These are phyloP conservation scores for Globisporangium takayamanum DNA, from an alignment of 352 stramenopile genomes.

Conservation along the genomic window DNA sequence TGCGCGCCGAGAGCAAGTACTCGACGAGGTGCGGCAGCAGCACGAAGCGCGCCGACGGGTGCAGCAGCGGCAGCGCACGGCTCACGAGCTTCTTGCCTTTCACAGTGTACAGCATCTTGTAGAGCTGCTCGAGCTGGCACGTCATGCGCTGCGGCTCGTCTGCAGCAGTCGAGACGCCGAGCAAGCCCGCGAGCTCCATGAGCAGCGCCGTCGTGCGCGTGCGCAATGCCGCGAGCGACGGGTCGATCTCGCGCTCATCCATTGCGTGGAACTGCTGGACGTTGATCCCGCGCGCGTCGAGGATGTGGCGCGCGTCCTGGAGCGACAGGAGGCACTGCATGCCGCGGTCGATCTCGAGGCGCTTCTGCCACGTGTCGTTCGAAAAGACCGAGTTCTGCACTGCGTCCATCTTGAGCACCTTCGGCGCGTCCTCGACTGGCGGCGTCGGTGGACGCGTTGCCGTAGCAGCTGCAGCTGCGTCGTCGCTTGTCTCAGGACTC, in stretches of 20 bases:
- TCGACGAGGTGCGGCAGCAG: constrained; percentile 63
- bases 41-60: constrained; percentile 75
- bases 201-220: constrained; percentile 60
- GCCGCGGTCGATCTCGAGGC: constrained; percentile 66
- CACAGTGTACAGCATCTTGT: constrained; percentile 41
- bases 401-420: constrained; percentile 54
- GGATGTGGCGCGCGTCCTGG: constrained; percentile 73
- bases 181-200: constrained; percentile 52
- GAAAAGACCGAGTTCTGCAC: constrained; percentile 57
- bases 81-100: constrained; percentile 79
- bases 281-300: constrained; percentile 78
- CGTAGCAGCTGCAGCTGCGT: background rate
- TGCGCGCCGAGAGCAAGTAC: constrained; percentile 42
- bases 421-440: constrained; percentile 14
- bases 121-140: constrained; percentile 49
- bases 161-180: constrained; percentile 41
- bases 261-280: constrained; percentile 85
- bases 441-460: background rate
- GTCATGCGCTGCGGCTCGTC: constrained; percentile 21
- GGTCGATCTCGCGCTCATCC: constrained; percentile 61
- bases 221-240: constrained; percentile 58
- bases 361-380: constrained; percentile 65
- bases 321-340: constrained; percentile 74
- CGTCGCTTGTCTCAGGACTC: constrained; percentile 1
- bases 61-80: constrained; percentile 65